A percentile compares a stretch with the other conserved stretches of the same genome.
These are phyloP conservation scores for Hura crepitans DNA, from an alignment of 441 rosid genomes.

Conservation along the genomic window DNA sequence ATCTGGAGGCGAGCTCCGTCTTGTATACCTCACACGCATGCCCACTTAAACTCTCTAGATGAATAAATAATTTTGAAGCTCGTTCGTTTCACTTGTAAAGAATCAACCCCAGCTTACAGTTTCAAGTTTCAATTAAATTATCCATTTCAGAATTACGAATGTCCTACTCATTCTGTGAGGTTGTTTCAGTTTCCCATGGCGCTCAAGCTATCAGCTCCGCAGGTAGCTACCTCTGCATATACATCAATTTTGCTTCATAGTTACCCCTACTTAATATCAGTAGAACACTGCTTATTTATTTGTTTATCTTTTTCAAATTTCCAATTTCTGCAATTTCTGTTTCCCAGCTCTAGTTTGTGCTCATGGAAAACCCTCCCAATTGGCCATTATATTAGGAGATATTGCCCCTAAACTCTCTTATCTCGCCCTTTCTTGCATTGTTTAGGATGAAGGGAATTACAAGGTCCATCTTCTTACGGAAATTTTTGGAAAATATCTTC, in stretches of 20 bases:
- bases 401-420: not conserved
- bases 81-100: not conserved
- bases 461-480: not conserved
- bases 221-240: slow-evolving; percentile 29
- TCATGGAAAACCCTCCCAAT: not conserved
- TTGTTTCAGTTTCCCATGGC: slow-evolving; percentile 33
- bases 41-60: too few relatives aligned
- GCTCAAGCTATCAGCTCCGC: slow-evolving; percentile 22
- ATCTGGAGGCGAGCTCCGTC: not conserved
- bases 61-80: too few relatives aligned
- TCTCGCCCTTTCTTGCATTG: not conserved
- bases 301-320: not conserved
- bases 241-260: not conserved
- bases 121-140: too few relatives aligned
- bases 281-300: too few relatives aligned
- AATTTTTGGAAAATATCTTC: not conserved
- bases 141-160: slow-evolving; percentile 17
- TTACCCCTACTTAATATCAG: not conserved
- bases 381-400: not conserved
- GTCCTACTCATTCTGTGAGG: slow-evolving; percentile 20
- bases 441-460: not conserved
- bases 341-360: not conserved
- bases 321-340: not conserved
- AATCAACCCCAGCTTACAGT: not conserved
- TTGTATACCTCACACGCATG: not conserved